Base-by-base conservation (phyloP, 2,329 filamentous ascomycete genomes). In the Madurella fahalii region DNA sequence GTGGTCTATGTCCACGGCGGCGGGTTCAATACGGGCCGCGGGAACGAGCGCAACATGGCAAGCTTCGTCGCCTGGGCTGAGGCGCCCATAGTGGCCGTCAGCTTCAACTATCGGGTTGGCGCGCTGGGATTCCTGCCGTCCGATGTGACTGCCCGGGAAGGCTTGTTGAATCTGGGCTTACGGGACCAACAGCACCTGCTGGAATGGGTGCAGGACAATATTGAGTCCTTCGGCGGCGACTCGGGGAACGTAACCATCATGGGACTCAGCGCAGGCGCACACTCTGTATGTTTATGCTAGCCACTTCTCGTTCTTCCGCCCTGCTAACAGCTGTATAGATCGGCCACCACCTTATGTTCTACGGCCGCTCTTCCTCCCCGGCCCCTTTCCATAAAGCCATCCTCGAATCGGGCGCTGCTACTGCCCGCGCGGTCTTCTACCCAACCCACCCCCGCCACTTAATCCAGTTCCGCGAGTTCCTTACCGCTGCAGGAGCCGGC, bases 51-150 rank as follows among this genome's bases (percentile, higher is more conserved):
- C 53, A 78, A 87, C 64, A 80, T 86, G 58, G 77, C 76, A 0
- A 80, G 79, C 37, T 82, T 88, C 69, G 78, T 86, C 13, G 75
- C 78, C 5, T 85, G 79, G 72, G 69, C 77, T 2, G 69, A 71
- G 25, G 65, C 70, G 43, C 77, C 78, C 9, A 70, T 87, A 49
- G 72, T 88, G 41, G 80, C 74, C 34, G 75, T 86, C 48, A 80
- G 75, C 65, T 79, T 85, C 65, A 82, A 80, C 68, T 83, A 88
- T 68, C 77, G 86, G 9, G 76, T 89, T 47, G 83, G 83, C 2
- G 79, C 82, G 5, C 74, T 90, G 64, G 89, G 89, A 0, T 90
- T 93, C 69, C 68, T 89, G 30, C 78, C 81, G 9, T 83, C 77
- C n/a, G 67, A 68, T 9, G 62, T 80, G 52, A 75, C 80, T 31